Percentiles rank a stretch among this genome's conserved stretches.
phyloP scores from a whole-genome alignment of 306 rosid genomes.

The Dalbergia cultrata region DNA sequence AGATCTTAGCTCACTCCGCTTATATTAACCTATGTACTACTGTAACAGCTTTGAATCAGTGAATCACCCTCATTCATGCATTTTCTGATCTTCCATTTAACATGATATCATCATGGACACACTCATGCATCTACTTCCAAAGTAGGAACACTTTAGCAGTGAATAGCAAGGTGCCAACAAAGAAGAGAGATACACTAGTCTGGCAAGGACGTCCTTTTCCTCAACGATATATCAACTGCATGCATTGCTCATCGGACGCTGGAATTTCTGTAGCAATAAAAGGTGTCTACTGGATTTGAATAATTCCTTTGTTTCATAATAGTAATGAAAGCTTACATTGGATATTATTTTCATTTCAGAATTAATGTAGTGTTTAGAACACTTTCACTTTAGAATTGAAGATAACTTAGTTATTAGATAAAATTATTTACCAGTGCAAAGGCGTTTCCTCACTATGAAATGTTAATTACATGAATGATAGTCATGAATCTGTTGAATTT shows the following conservation, averaged over 20 bases:
- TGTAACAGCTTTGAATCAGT: slow-evolving; percentile 20
- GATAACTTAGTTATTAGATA: neutral
- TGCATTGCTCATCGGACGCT: slow-evolving; percentile 13
- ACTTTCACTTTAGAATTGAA: neutral
- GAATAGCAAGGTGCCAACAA: slow-evolving; percentile 37
- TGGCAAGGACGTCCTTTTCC: neutral
- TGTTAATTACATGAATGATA: neutral
- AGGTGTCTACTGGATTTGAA: slow-evolving; percentile 42
- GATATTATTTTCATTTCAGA: slow-evolving; percentile 18
- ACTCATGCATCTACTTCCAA: slow-evolving; percentile 39
- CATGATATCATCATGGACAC: slow-evolving; percentile 46
- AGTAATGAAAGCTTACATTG: neutral
- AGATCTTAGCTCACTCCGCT: slow-evolving; percentile 29
- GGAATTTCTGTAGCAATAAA: slow-evolving; percentile 18
- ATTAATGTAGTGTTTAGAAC: slow-evolving; percentile 5
- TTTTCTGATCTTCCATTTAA: slow-evolving; percentile 5
- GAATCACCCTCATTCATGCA: neutral
- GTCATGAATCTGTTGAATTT: neutral
- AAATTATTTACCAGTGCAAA: neutral
- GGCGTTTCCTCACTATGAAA: neutral
- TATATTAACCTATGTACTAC: neutral
- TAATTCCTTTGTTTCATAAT: neutral
- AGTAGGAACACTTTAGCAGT: slow-evolving; percentile 22
- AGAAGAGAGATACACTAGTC: slow-evolving; percentile 32
- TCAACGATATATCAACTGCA: slow-evolving; percentile 4